phyloP scores from a whole-genome alignment of 2,329 filamentous ascomycete genomes.

The Cercospora citrullina region DNA sequence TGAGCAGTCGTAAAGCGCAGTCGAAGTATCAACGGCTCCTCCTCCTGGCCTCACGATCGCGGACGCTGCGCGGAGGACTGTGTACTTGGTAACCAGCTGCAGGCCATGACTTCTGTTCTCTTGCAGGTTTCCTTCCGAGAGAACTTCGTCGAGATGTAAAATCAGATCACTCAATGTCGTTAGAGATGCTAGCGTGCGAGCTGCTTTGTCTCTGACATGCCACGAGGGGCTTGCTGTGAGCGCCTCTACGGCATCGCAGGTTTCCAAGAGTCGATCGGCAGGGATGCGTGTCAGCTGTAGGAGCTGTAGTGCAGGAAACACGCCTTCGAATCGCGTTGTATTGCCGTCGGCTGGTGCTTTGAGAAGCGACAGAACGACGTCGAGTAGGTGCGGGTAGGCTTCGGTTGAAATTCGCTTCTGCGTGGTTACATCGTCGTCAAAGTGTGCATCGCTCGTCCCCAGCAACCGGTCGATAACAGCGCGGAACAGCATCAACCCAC shows the following conservation, averaged over 20 bases:
- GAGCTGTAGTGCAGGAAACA: slow-evolving; percentile 82
- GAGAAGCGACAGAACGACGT: slow-evolving; percentile 64
- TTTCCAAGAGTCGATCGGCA: slow-evolving; percentile 53
- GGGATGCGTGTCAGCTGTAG: slow-evolving; percentile 71
- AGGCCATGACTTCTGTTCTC: slow-evolving; percentile 40
- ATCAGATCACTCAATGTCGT: slow-evolving; percentile 13
- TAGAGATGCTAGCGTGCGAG: slow-evolving; percentile 60
- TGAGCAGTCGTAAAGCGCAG: slow-evolving; percentile 9
- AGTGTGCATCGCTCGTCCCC: slow-evolving; percentile 65
- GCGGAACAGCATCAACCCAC: slow-evolving; percentile 82
- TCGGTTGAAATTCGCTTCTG: slow-evolving; percentile 65
- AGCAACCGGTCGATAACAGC: slow-evolving; percentile 79
- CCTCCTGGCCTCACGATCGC: slow-evolving; percentile 9
- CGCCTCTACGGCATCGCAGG: slow-evolving; percentile 59
- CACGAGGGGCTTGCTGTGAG: slow-evolving; percentile 71
- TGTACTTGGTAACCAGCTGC: slow-evolving; percentile 36
- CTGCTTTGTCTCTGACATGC: slow-evolving; percentile 80
- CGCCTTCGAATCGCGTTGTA: slow-evolving; percentile 56
- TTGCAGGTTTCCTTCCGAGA: slow-evolving; percentile 1
- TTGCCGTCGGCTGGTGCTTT: slow-evolving; percentile 20
- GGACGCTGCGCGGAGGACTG: not conserved
- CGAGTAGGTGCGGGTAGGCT: slow-evolving; percentile 65
- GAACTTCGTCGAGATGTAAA: slow-evolving; percentile 17
- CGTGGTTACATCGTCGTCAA: slow-evolving; percentile 57
- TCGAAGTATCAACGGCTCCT: slow-evolving; percentile 2